Base-by-base conservation (phyloP, 2,329 filamentous ascomycete genomes). In the Diplodia scrobiculata region DNA sequence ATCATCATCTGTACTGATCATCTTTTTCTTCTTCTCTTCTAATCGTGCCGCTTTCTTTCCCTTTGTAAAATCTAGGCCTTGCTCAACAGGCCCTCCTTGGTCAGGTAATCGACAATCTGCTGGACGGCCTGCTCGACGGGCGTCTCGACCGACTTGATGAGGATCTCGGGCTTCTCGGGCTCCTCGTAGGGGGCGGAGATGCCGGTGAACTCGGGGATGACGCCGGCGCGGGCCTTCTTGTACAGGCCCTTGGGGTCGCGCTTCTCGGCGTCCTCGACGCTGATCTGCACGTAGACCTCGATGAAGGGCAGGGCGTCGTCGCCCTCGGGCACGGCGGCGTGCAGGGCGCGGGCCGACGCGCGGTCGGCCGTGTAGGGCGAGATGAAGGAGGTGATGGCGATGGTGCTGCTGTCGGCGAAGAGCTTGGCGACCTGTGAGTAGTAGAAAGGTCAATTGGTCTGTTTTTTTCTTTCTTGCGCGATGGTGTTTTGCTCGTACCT, bases 141-240 rank as follows among this genome's bases (percentile, higher is more conserved):
- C 74, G 88, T 86, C 83, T 94, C 84, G 74, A 92, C 87, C 53
- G 91, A 96, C 80, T 87, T 85, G 76, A 99, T 91, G 71, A 90
- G 89, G 71, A 99, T 90, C 83, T 99, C 95, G 1, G 95, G 86
- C 67, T 87, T 87, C 77, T 89, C 82, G 5, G 95, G 95, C 68
- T 87, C 91, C 85, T 99, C 95, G 77, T 99, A 99, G 1, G 95
- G 95, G 34, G 94, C 92, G 71, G 89, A 93, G 74, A 98, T 92
- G 66, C 95, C 95, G 1, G 95, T 99, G 77, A 99, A 99, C 72
- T 98, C 92, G 80, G 96, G 95, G 80, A 98, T 98, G 78, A 96
- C 88, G 52, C 95, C 95, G 62, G 91, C 89, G 52, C 94, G 84
- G 13, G 95, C 95, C 86, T 97, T 97, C 85, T 97, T 97, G 82